A percentile compares a stretch with the other conserved stretches of the same genome.
Conservation (phyloP, 257 asterid genomes). For the Rubia yunnanensis region DNA sequence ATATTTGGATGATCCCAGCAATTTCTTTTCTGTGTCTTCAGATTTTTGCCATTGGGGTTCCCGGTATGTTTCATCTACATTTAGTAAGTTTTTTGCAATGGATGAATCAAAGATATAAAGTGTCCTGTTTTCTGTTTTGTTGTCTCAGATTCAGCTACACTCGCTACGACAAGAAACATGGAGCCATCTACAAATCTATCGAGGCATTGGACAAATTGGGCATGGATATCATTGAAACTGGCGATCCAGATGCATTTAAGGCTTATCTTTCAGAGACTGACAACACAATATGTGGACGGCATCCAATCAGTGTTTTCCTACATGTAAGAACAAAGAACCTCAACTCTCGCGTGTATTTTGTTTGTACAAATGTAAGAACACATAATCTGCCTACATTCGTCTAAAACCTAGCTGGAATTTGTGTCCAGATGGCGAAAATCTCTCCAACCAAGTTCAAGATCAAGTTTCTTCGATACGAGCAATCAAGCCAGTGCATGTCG, state of each 20-base stretch:
- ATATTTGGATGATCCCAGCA: slow-evolving; percentile 80
- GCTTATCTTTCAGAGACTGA: slow-evolving; percentile 75
- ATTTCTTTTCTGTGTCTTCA: slow-evolving; percentile 92
- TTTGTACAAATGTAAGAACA: not conserved
- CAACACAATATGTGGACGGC: slow-evolving; percentile 95
- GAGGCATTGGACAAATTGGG: slow-evolving; percentile 84
- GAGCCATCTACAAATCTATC: slow-evolving; percentile 78
- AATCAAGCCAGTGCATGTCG: slow-evolving; percentile 86
- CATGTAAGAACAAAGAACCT: slow-evolving; percentile 61
- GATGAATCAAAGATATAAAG: not conserved
- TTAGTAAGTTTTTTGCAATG: not conserved
- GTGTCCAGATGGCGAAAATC: slow-evolving; percentile 55
- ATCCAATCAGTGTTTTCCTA: slow-evolving; percentile 91
- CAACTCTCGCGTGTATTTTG: slow-evolving; percentile 1
- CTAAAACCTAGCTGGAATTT: not conserved
- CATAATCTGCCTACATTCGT: not conserved
- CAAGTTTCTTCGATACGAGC: slow-evolving; percentile 75
- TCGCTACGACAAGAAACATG: slow-evolving; percentile 75
- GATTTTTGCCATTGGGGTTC: slow-evolving; percentile 99
- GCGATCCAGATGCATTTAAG: slow-evolving; percentile 84
- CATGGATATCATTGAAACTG: slow-evolving; percentile 86
- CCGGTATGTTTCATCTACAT: slow-evolving; percentile 39
- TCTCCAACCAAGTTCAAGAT: slow-evolving; percentile 67
- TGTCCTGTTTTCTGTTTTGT: not conserved
- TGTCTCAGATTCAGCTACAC: slow-evolving; percentile 63